Evolutionary conservation across 2,329 filamentous ascomycete species (phyloP), one percentile per base, ranked within the genome.

Genomic region (Harringtonia lauricola): DNA sequence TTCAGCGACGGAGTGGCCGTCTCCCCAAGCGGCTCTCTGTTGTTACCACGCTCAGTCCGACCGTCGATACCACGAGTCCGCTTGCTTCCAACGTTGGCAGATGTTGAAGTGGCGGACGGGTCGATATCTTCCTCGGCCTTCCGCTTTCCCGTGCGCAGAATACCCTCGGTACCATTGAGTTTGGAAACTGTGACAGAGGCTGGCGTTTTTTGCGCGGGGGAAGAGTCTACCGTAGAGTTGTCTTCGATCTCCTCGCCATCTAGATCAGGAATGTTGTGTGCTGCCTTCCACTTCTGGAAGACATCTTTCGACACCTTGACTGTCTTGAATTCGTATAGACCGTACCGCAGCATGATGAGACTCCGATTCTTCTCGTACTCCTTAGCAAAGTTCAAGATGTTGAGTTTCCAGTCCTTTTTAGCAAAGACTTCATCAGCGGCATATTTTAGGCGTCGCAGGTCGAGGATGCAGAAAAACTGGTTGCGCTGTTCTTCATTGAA

Each of bases 301-400:
- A 76, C 64, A 33, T 76, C 71, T 47, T 69, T 70, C 0, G 74
- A 75, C 2, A 74, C 72, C 53, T 76, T 76, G 35, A 78, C 68
- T 17, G 72, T 78, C 60, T 78, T 76, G 60, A 79, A 79, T 52
- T 78, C 71, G 53, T 79, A 79, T 2, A 79, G 66, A 2, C 74
- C 75, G 48, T 79, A 79, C 39, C 74, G 72, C 44, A 79, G 55
- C 59, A 79, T 69, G 45, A 79, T 78, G 36, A 79, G 61, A 51
- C 73, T 75, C 39, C 75, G 66, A 54, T 74, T 79, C 63, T 79
- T 79, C 55, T 79, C 75, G 48, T 76, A 79, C 55, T 79, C 75
- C 55, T 78, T 79, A 33, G 75, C 74, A 46, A 79, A 79, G 55
- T 78, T 79, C 49, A 73, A 57, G 17, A 79, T 69, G 49, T 79